Evolutionary conservation across 2,329 filamentous ascomycete genomes (phyloP), one percentile per base, ranked within the genome.

Genomic region (Ascosphaera acerosa): DNA sequence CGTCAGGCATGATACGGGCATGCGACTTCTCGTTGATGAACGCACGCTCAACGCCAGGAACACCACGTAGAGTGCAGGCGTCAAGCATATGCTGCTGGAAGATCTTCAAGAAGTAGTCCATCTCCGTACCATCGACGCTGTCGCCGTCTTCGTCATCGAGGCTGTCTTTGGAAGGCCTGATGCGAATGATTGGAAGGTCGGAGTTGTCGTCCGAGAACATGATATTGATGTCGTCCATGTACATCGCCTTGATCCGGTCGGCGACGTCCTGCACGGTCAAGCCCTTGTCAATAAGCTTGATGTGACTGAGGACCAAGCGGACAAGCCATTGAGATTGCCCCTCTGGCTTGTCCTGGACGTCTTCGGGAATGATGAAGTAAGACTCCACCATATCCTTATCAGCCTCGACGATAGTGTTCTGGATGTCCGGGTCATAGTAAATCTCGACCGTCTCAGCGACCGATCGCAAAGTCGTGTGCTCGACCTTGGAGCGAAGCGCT

Each of bases 151-250:
- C 72, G 30, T 67, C 64, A 37, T 68, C 61, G 16, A 27, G 25
- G 18, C 61, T 58, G 29, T 66, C 58, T 42, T 64, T 59, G 37
- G 89, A 69, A 43, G 82, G 75, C 39, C 87, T 76, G 40, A 92
- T 75, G 49, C 87, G 87, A 42, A 97, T 80, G 29, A 94, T 75
- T 50, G 89, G 81, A 48, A 89, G 72, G 40, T 92, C 82, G 6
- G 84, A 82, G 51, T 97, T 97, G 60, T 92, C 87, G 52, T 97
- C 87, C 53, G 81, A 91, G 61, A 90, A 91, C 36, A 97, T 82
- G 40, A 97, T 72, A 10, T 80, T 80, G 42, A 94, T 59, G 51
- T 91, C 81, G 37, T 64, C 70, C 14, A 70, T 64, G 47, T 90
- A 97, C 32, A 81, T 73, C 40, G 82, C 70, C 58, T 89, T 91